Percentiles rank a stretch among this genome's conserved stretches.
Evolutionary conservation across 257 asterid genomes (phyloP).

Genomic region (Marsdenia floribunda): DNA sequence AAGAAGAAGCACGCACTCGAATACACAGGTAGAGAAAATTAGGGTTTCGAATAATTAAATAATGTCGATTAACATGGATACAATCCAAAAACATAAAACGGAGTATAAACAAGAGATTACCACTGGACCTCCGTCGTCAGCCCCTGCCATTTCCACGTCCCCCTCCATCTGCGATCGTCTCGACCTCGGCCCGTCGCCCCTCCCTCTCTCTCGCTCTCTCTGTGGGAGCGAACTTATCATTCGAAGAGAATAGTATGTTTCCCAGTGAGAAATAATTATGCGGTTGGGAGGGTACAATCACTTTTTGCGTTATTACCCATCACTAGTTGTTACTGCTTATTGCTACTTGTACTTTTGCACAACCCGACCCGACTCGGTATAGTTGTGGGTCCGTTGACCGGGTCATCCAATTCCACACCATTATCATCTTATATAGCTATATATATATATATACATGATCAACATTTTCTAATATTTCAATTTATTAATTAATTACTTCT

Average conservation of each 20-base stretch:
- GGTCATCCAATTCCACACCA: not conserved
- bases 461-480: too few species aligned
- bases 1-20: not conserved
- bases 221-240: not conserved
- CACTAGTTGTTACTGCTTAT: not conserved
- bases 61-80: constrained; percentile 1
- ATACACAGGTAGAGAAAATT: constrained; percentile 7
- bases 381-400: not conserved
- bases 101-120: constrained; percentile 13
- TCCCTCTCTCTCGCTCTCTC: constrained; percentile 4
- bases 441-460: too few species aligned
- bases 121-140: constrained; percentile 38
- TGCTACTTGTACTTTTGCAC: not conserved
- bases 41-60: constrained; percentile 32
- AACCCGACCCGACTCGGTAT: not conserved
- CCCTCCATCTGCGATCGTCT: constrained; percentile 43
- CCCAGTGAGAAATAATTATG: not conserved
- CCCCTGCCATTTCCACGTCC: constrained; percentile 72
- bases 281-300: not conserved
- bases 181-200: constrained; percentile 7
- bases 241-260: not conserved
- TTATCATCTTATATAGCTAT: too few species aligned
- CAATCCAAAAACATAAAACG: not conserved
- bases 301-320: not conserved
- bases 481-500: too few species aligned